Evolutionary conservation across 768 basidiomycete species (phyloP), one percentile per base, ranked within the genome.

Genomic region (Cyclocybe cylindracea): DNA sequence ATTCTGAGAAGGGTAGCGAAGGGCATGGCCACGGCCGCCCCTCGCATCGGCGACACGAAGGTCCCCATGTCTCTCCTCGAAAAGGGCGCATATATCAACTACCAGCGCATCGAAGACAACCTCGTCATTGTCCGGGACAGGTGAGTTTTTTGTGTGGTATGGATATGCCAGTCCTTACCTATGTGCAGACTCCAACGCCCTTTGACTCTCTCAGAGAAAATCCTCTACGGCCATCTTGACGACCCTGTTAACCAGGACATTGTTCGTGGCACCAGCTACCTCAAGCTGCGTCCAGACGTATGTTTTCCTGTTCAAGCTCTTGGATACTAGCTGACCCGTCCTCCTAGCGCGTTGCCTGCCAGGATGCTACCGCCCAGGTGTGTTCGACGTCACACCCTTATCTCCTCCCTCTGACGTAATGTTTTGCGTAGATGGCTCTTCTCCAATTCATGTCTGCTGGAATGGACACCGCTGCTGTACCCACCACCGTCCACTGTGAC

Each of bases 401-500:
- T 61, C 58, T 57, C 38, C 11, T 14, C 56, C 61, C 46, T 47
- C 62, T 69, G 62, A 72, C 64, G 64, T 71, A 69, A 72, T 60
- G 11, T 49, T 38, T 39, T 49, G 6, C 46, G 8, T 70, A 98
- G 92, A 99, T 99, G 97, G 97, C 97, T 14, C 84, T 99, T 50
- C 82, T 99, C 59, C 97, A 99, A 80, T 99, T 99, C 84, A 99
- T 99, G 97, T 98, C 97, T 46, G 94, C 97, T 13, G 96, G 96
- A 57, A 94, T 99, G 83, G 92, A 92, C 68, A 96, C 94, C 41
- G 93, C 92, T 37, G 96, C 96, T 41, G 95, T 98, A 57, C 96
- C 96, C 33, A 96, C 96, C 59, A 96, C 97, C 57, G 97, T 99
- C 40, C 96, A 99, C 80, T 98, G 95, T 68, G 96, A 99, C 76